These are phyloP conservation scores for Monosporascus ibericus DNA, from an alignment of 2,329 filamentous ascomycete species.

Conservation along the genomic window DNA sequence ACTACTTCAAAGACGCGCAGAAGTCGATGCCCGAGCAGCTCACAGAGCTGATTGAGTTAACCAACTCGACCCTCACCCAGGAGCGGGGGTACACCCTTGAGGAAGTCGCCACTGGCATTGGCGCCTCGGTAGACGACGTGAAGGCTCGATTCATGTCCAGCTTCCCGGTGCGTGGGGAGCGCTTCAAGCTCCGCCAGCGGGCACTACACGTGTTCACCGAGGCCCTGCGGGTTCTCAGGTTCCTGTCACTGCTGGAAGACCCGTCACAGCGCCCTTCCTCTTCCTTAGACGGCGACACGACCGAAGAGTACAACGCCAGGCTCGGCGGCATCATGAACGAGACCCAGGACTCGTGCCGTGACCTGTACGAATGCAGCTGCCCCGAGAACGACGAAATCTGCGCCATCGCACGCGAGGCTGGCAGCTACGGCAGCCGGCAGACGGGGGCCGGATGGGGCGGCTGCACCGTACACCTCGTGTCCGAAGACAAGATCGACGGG, in stretches of 20 bases:
- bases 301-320: conserved; percentile 51
- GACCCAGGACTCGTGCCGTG: conserved; percentile 81
- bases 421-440: conserved; percentile 76
- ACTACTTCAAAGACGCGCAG: conserved; percentile 59
- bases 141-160: conserved; percentile 75
- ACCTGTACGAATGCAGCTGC: conserved; percentile 86
- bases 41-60: conserved; percentile 62
- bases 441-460: conserved; percentile 97
- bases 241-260: conserved; percentile 69
- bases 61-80: conserved; percentile 64
- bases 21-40: conserved; percentile 61
- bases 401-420: conserved; percentile 67
- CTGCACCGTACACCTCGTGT: conserved; percentile 89
- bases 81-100: conserved; percentile 83
- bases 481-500: conserved; percentile 70
- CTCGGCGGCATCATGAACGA: conserved; percentile 83
- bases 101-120: conserved; percentile 70
- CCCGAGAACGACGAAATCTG: conserved; percentile 90
- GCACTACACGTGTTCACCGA: conserved; percentile 89
- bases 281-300: conserved; percentile 44
- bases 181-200: conserved; percentile 81
- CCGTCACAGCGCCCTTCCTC: conserved; percentile 29
- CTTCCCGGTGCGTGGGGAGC: conserved; percentile 82
- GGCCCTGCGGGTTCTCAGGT: conserved; percentile 77
- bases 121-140: conserved; percentile 63